Evolutionary conservation across 2,329 filamentous ascomycete genomes (phyloP).

Genomic region (Plenodomus lindquistii): DNA sequence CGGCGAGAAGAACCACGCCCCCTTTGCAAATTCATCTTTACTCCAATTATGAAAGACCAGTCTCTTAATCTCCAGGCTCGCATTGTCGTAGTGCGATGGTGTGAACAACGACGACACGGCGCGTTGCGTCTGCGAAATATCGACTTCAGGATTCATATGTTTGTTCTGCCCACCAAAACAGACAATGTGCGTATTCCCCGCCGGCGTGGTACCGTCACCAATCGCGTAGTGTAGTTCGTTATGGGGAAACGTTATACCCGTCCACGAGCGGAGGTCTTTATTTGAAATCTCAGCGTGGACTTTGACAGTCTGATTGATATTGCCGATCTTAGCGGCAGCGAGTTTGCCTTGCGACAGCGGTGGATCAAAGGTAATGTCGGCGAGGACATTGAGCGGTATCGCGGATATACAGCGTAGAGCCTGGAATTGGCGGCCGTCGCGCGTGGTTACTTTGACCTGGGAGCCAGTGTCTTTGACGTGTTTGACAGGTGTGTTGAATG

Average conservation of each 20-base stretch:
- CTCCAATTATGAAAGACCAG: slow-evolving; percentile 56
- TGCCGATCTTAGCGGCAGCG: slow-evolving; percentile 45
- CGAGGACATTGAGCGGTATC: slow-evolving; percentile 52
- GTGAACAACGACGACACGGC: slow-evolving; percentile 39
- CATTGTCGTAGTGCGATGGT: slow-evolving; percentile 3
- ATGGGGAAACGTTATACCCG: slow-evolving; percentile 48
- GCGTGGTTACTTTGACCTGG: slow-evolving; percentile 42
- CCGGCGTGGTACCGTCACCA: slow-evolving; percentile 47
- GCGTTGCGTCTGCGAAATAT: slow-evolving; percentile 42
- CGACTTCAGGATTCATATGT: slow-evolving; percentile 51
- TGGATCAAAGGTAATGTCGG: slow-evolving; percentile 48
- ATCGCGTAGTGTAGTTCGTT: slow-evolving; percentile 51
- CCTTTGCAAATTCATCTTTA: slow-evolving; percentile 53
- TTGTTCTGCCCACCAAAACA: slow-evolving; percentile 50
- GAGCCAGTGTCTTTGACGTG: slow-evolving; percentile 32
- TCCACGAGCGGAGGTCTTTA: slow-evolving; percentile 50
- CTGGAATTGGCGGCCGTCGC: slow-evolving; percentile 31
- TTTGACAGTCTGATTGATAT: slow-evolving; percentile 54
- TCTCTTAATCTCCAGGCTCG: slow-evolving; percentile 11
- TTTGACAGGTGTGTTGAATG: slow-evolving; percentile 47
- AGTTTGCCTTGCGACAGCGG: slow-evolving; percentile 43
- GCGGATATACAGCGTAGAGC: slow-evolving; percentile 46
- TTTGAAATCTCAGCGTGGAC: slow-evolving; percentile 52
- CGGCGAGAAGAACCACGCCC: slow-evolving; percentile 39
- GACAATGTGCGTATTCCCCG: slow-evolving; percentile 55